Evolutionary conservation across 78 protist species (phyloP).

Genomic region (Corallochytrium limacisporum): DNA sequence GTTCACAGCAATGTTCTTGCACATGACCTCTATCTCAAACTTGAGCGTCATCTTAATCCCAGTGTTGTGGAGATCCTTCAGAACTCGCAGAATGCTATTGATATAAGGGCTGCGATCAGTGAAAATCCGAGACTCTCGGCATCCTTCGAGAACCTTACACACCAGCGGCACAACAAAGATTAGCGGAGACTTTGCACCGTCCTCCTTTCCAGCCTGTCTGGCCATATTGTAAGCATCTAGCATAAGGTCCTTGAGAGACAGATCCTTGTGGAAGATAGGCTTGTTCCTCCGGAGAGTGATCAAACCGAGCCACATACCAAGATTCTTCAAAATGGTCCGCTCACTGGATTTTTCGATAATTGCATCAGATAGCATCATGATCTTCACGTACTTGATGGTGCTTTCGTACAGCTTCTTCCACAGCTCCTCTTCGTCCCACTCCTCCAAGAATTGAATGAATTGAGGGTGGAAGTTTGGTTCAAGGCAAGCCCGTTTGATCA

Average conservation of each 20-base stretch:
- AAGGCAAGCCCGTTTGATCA: constrained; percentile 63
- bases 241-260: constrained; percentile 82
- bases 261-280: constrained; percentile 74
- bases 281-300: constrained; percentile 75
- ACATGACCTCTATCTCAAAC: constrained; percentile 89
- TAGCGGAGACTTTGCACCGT: too few relatives aligned
- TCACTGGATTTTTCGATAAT: constrained; percentile 39
- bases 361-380: constrained; percentile 45
- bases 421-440: neutral
- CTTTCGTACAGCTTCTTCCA: neutral
- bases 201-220: too few relatives aligned
- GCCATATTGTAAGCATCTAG: constrained; percentile 60
- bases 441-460: constrained; percentile 48
- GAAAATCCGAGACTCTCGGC: constrained; percentile 53
- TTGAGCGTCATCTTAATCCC: constrained; percentile 70
- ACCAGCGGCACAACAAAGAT: constrained; percentile 87
- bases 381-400: neutral
- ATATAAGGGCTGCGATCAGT: constrained; percentile 92
- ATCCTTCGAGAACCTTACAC: constrained; percentile 63
- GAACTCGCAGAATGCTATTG: constrained; percentile 63
- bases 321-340: constrained; percentile 75
- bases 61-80: constrained; percentile 65
- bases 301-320: constrained; percentile 92
- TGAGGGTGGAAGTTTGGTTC: constrained; percentile 83
- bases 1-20: constrained; percentile 56